Evolutionary conservation across 1,139 yeast species (phyloP).

Genomic region (Yamadazyma sp.): DNA sequence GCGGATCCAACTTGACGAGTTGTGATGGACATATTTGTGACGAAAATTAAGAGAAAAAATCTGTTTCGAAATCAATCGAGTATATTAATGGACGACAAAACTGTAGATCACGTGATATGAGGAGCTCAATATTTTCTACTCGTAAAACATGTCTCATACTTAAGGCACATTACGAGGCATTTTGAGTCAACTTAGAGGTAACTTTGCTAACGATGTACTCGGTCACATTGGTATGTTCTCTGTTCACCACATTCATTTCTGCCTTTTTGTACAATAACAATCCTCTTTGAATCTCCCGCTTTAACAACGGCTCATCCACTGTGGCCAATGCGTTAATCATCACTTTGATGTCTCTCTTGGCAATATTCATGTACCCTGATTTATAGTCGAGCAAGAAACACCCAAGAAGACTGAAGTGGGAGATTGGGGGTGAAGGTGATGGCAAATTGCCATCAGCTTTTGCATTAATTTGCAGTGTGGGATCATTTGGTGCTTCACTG

Average conservation of each 20-base stretch:
- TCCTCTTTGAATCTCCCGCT: constrained; percentile 54
- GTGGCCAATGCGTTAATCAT: constrained; percentile 20
- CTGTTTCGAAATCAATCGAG: no score
- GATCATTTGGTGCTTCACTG: constrained; percentile 1
- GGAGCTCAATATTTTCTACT: not conserved
- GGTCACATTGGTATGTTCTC: not conserved
- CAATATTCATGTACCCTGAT: constrained; percentile 33
- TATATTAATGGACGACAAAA: constrained; percentile 1
- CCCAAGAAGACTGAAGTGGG: constrained; percentile 19
- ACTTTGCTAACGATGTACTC: constrained; percentile 2
- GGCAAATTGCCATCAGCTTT: no score
- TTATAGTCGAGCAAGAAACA: constrained; percentile 41
- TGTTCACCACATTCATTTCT: constrained; percentile 47
- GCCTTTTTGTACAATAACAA: constrained; percentile 54
- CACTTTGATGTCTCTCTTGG: constrained; percentile 33
- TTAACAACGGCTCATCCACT: constrained; percentile 18
- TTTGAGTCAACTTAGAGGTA: not conserved
- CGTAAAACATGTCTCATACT: not conserved
- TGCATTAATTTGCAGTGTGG: not conserved
- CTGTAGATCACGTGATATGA: constrained; percentile 13
- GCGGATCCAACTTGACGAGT: constrained; percentile 90
- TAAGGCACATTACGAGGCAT: not conserved
- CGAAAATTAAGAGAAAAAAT: constrained; percentile 8
- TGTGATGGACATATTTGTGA: constrained; percentile 56
- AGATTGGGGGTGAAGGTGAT: not conserved